Evolutionary conservation across 2,329 filamentous ascomycete genomes (phyloP).

Genomic region (Fonsecaea erecta): DNA sequence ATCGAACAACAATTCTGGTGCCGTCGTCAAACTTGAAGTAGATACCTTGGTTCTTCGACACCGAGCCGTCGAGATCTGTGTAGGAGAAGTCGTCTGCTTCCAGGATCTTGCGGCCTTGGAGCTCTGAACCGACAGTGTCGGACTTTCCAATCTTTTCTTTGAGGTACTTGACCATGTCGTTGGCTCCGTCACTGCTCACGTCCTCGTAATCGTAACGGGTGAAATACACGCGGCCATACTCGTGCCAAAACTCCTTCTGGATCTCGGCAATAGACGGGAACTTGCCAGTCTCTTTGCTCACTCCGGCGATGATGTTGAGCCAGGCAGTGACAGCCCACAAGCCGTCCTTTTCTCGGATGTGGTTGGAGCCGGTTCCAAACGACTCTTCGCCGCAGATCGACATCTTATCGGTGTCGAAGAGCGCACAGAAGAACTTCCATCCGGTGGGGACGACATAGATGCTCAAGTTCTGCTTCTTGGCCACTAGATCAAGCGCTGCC

Average conservation of each 20-base stretch:
- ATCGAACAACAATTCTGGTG: slow-evolving; percentile 89
- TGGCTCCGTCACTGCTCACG: slow-evolving; percentile 86
- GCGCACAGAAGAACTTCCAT: slow-evolving; percentile 98
- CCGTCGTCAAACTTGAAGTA: slow-evolving; percentile 94
- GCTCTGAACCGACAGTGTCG: slow-evolving; percentile 81
- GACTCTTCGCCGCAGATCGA: slow-evolving; percentile 99
- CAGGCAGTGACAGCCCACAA: slow-evolving; percentile 97
- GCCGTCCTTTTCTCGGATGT: slow-evolving; percentile 98
- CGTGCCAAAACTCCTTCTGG: slow-evolving; percentile 95
- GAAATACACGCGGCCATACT: slow-evolving; percentile 97
- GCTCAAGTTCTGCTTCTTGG: slow-evolving; percentile 87
- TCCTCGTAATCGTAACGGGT: slow-evolving; percentile 98
- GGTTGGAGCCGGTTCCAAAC: slow-evolving; percentile 97
- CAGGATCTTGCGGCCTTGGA: slow-evolving; percentile 80
- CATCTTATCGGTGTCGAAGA: slow-evolving; percentile 92
- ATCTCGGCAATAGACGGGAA: slow-evolving; percentile 89
- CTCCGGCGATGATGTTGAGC: slow-evolving; percentile 97
- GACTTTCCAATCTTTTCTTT: slow-evolving; percentile 72
- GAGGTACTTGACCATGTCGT: slow-evolving; percentile 84
- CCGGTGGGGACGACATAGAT: slow-evolving; percentile 97
- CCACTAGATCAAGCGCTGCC: slow-evolving; percentile 91
- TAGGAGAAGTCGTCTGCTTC: slow-evolving; percentile 97
- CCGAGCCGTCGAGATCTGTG: slow-evolving; percentile 96
- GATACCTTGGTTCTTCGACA: slow-evolving; percentile 93
- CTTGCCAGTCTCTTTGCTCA: slow-evolving; percentile 73